A percentile compares a stretch with the other conserved stretches of the same genome.
These are phyloP conservation scores for Lagerstroemia speciosa DNA, from an alignment of 345 rosid genomes.

Conservation along the genomic window DNA sequence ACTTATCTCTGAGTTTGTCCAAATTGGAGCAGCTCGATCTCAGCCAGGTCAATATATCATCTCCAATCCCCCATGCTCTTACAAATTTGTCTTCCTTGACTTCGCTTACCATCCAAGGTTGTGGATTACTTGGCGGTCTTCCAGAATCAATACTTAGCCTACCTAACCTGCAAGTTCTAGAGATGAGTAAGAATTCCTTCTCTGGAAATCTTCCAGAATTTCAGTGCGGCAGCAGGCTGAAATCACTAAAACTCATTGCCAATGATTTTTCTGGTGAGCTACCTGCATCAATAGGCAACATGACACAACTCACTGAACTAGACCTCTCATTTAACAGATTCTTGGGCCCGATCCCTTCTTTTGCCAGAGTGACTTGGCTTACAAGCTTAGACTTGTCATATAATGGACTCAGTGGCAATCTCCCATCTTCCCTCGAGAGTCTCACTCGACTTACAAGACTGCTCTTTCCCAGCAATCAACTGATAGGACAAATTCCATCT, in stretches of 20 bases:
- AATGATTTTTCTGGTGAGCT: slow-evolving; percentile 2
- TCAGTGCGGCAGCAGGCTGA: background rate
- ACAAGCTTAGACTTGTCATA: background rate
- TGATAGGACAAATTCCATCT: background rate
- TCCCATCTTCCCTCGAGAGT: background rate
- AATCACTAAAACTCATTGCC: background rate
- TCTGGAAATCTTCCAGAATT: slow-evolving; percentile 16
- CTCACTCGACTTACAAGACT: background rate
- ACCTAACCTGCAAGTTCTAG: slow-evolving; percentile 11
- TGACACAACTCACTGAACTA: background rate
- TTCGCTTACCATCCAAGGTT: background rate
- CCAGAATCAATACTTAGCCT: slow-evolving; percentile 8
- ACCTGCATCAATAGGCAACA: slow-evolving; percentile 6
- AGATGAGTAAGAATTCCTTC: background rate
- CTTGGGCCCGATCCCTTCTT: slow-evolving; percentile 1
- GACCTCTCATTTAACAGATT: background rate
- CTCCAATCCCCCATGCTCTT: background rate
- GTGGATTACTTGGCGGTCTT: slow-evolving; percentile 4
- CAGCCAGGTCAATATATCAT: background rate
- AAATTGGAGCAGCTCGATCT: slow-evolving; percentile 13
- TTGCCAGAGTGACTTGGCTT: background rate
- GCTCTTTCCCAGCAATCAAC: background rate
- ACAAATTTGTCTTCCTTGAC: slow-evolving; percentile 11
- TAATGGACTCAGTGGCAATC: background rate
- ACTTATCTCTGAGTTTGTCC: slow-evolving; percentile 4